phyloP scores from a whole-genome alignment of 352 stramenopile species.

The Aphanomyces invadans region DNA sequence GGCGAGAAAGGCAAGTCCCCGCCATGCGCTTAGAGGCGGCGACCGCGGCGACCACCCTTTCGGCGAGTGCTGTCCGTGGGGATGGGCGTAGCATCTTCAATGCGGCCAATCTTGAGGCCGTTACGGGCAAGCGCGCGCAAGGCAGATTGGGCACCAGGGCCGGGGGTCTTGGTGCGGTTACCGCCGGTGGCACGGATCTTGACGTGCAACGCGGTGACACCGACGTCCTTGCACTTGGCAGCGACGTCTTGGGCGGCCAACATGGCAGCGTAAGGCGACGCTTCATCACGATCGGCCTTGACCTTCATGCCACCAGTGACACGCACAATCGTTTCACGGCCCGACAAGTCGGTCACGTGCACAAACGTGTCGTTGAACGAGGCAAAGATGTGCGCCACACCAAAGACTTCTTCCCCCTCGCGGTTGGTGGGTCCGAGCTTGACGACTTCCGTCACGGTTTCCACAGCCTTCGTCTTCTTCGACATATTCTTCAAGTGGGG shows the following conservation, averaged over 20 bases:
- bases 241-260: conserved; percentile 99
- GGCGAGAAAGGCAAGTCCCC: neutral
- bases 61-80: conserved; percentile 98
- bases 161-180: conserved; percentile 97
- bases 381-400: conserved; percentile 99
- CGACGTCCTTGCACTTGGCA: conserved; percentile 94
- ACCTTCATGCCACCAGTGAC: conserved; percentile 99
- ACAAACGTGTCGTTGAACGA: conserved; percentile 99
- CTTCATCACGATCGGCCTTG: conserved; percentile 99
- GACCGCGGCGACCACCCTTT: conserved; percentile 98
- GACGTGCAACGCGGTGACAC: conserved; percentile 99
- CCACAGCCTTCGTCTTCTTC: conserved; percentile 23
- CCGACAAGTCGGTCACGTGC: conserved; percentile 99
- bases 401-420: conserved; percentile 98
- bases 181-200: conserved; percentile 99
- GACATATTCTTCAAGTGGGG: conserved; percentile 19
- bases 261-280: conserved; percentile 99
- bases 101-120: conserved; percentile 99
- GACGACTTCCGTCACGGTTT: conserved; percentile 89
- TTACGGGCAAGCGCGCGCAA: conserved; percentile 98
- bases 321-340: conserved; percentile 98
- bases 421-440: conserved; percentile 90
- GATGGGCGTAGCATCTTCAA: conserved; percentile 99
- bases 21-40: conserved; percentile 89
- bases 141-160: conserved; percentile 97